phyloP scores from a whole-genome alignment of 305 asterid species.

The Fraxinus velutina region DNA sequence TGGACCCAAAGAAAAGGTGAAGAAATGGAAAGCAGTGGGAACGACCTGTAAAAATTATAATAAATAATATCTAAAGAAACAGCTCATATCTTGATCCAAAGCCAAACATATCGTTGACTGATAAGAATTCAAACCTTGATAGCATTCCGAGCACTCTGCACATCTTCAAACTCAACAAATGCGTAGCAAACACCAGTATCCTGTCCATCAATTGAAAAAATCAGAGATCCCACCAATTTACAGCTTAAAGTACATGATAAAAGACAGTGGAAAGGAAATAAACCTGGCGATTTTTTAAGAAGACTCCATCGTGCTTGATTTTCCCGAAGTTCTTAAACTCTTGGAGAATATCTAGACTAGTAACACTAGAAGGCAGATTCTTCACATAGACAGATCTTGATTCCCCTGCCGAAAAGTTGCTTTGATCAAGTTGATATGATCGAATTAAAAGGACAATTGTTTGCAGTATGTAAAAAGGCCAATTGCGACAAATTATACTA shows the following conservation, averaged over 20 bases:
- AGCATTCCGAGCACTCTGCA: constrained; percentile 42
- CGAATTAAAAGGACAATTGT: not conserved
- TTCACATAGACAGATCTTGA: constrained; percentile 77
- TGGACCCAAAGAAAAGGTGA: not conserved
- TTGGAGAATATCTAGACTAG: constrained; percentile 55
- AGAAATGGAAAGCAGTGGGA: not conserved
- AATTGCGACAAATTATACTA: not conserved
- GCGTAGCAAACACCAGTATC: constrained; percentile 43
- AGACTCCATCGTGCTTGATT: constrained; percentile 74
- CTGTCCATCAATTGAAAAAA: constrained; percentile 28
- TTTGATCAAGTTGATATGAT: not conserved
- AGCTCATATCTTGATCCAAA: not conserved
- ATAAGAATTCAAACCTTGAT: constrained; percentile 31
- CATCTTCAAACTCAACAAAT: constrained; percentile 47
- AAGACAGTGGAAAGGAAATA: not conserved
- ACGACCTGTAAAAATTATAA: not conserved
- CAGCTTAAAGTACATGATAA: not conserved
- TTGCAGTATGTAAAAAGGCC: not conserved
- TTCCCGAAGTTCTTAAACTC: constrained; percentile 74
- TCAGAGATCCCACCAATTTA: not conserved
- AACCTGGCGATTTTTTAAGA: constrained; percentile 60
- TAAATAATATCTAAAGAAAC: not conserved
- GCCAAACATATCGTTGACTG: not conserved
- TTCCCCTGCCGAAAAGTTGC: constrained; percentile 44
- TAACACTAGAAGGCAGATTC: constrained; percentile 65